These are phyloP conservation scores for Nicotiana otophora DNA, from an alignment of 257 asterid species.

Conservation along the genomic window DNA sequence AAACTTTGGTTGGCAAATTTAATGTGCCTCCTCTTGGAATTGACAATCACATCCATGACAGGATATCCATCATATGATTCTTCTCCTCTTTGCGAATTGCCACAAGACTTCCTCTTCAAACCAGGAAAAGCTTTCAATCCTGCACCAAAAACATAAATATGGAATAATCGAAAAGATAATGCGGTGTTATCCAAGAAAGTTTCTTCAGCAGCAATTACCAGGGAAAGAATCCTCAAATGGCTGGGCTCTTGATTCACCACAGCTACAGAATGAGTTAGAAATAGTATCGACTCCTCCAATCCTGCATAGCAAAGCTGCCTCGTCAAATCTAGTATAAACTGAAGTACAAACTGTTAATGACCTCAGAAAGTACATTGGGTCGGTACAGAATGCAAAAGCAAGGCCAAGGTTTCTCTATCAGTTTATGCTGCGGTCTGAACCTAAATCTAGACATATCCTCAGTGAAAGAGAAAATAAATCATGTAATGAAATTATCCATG, in stretches of 20 bases:
- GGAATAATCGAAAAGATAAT: not conserved
- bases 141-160: constrained; percentile 17
- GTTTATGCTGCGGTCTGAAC: not conserved
- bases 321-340: not conserved
- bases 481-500: not conserved
- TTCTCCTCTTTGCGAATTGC: constrained; percentile 24
- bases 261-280: constrained; percentile 39
- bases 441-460: not conserved
- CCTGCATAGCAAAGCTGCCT: constrained; percentile 38
- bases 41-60: constrained; percentile 14
- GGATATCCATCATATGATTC: constrained; percentile 21
- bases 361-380: not conserved
- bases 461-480: not conserved
- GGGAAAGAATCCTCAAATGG: constrained; percentile 33
- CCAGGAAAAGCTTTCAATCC: constrained; percentile 59
- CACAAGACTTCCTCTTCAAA: constrained; percentile 64
- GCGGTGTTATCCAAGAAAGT: not conserved
- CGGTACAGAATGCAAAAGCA: not conserved
- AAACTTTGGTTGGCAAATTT: constrained; percentile 15
- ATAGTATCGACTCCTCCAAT: constrained; percentile 32
- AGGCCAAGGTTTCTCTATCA: not conserved
- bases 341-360: not conserved
- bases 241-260: constrained; percentile 50
- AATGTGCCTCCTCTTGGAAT: constrained; percentile 38
- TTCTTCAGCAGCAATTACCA: constrained; percentile 19